Evolutionary conservation across 2,329 filamentous ascomycete genomes (phyloP), one percentile per base, ranked within the genome.

Genomic region (Aspergillus pseudoviridinutans): DNA sequence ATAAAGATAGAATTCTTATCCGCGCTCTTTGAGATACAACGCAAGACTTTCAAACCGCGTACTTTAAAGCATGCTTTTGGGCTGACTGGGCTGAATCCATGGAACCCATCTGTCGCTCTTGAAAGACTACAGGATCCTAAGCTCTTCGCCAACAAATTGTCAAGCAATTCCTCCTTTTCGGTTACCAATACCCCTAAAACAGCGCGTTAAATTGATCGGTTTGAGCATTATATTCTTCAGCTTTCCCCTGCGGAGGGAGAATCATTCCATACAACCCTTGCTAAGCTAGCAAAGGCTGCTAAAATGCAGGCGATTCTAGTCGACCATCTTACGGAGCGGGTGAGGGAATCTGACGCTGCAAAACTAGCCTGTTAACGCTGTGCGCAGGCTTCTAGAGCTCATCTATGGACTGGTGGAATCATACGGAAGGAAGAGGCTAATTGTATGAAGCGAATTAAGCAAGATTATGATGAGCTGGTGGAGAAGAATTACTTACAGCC

Each of bases 301-400:
- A 41, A 41, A n/a, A 7, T 3, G 7, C 1, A 41, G 38, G 14
- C 4, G 0, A 17, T 6, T n/a, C n/a, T 41, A 41, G 38, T 41
- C 0, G 1, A 41, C 1, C 1, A 41, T 5, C 14, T 41, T 41
- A 41, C 17, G 0, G 2, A 41, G 14, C 2, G 1, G 10, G n/a
- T 42, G 3, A 8, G 4, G 4, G 2, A 42, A 42, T 42, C 14
- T n/a, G 3, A 42, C 1, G 3, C 38, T 20, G 4, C 4, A 42
- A 42, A 42, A 20, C 17, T 6, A 20, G 38, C 4, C 2, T 9
- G 7, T 42, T 20, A 42, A 42, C 3, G 9, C 17, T 20, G 1
- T 42, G 1, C 1, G 1, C 1, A 42, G 7, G 38, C 38, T 20
- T 42, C 38, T 2, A 42, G 38, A 42, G 38, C 38, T 14, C 3